Conservation (phyloP, 176 grass and related monocot species). For the Zoysia japonica region DNA sequence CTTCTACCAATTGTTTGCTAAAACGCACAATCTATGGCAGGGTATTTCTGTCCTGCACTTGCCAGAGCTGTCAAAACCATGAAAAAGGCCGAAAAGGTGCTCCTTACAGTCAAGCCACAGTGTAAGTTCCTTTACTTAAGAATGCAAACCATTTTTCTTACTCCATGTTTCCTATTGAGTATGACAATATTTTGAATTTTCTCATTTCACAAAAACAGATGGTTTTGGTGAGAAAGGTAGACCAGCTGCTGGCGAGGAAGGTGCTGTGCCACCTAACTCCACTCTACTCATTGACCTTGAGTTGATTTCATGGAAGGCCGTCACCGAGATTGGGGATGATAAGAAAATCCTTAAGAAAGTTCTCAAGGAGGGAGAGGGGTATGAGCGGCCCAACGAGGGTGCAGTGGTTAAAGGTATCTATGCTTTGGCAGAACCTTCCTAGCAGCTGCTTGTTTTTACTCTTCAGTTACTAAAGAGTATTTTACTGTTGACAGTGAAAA, state of each 20-base stretch:
- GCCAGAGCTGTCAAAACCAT: slow-evolving; percentile 88
- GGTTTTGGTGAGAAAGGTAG: slow-evolving; percentile 92
- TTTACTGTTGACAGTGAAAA: slow-evolving; percentile 64
- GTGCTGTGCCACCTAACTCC: slow-evolving; percentile 70
- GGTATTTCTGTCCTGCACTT: slow-evolving; percentile 76
- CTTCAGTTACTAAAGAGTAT: background rate
- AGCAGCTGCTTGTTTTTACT: background rate
- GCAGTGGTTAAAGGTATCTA: slow-evolving; percentile 75
- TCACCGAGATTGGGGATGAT: slow-evolving; percentile 93
- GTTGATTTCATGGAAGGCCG: slow-evolving; percentile 90
- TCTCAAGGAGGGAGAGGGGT: slow-evolving; percentile 85
- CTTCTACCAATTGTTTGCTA: slow-evolving; percentile 4
- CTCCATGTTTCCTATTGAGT: background rate
- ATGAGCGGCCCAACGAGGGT: slow-evolving; percentile 85
- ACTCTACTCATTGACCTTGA: slow-evolving; percentile 68
- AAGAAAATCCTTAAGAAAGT: slow-evolving; percentile 97
- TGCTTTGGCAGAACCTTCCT: background rate
- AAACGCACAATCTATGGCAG: slow-evolving; percentile 45
- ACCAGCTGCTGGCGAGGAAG: slow-evolving; percentile 58
- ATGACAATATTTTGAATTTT: background rate
- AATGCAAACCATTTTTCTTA: background rate
- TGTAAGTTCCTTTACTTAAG: slow-evolving; percentile 54
- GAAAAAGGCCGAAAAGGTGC: slow-evolving; percentile 81
- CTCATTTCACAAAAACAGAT: slow-evolving; percentile 47
- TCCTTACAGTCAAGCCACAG: slow-evolving; percentile 89